phyloP scores from a whole-genome alignment of 2,329 filamentous ascomycete species.

The Colletotrichum cuscutae region DNA sequence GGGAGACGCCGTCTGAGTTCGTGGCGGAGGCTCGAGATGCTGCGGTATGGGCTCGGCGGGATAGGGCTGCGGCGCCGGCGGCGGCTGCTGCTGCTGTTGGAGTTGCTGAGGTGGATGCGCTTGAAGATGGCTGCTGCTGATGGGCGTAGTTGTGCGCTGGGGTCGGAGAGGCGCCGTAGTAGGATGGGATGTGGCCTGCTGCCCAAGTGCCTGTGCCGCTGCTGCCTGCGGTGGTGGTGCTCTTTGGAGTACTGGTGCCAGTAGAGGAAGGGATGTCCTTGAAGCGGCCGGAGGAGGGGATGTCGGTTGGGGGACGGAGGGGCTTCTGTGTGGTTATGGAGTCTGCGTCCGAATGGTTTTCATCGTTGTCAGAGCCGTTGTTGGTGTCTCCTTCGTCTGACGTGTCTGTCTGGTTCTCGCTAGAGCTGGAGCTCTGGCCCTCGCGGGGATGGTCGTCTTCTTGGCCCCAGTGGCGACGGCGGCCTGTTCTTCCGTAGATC shows the following conservation, averaged over 20 bases:
- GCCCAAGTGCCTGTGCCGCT: slow-evolving; percentile 5
- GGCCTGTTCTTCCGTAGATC: slow-evolving; percentile 22
- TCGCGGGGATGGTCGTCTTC: background rate
- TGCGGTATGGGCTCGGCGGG: background rate
- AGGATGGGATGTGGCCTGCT: slow-evolving; percentile 12
- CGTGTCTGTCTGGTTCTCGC: background rate
- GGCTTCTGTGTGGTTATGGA: background rate
- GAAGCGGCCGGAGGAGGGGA: background rate
- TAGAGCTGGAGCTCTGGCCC: too few relatives aligned
- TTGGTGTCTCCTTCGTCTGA: background rate
- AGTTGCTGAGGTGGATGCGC: too few relatives aligned
- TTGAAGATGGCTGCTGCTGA: too few relatives aligned
- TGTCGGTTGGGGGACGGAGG: background rate
- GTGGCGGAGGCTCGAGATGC: background rate
- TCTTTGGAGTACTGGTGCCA: background rate
- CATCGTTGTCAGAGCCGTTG: background rate
- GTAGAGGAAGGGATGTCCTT: too few relatives aligned
- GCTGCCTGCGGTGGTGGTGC: background rate
- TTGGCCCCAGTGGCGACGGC: background rate
- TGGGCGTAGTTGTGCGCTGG: background rate
- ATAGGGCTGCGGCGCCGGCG: background rate
- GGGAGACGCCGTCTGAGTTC: background rate
- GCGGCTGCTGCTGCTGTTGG: too few relatives aligned
- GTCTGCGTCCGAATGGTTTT: background rate
- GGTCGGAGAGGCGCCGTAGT: slow-evolving; percentile 10